phyloP scores from a whole-genome alignment of 2,329 filamentous ascomycete species.

The Colletotrichum sojae region DNA sequence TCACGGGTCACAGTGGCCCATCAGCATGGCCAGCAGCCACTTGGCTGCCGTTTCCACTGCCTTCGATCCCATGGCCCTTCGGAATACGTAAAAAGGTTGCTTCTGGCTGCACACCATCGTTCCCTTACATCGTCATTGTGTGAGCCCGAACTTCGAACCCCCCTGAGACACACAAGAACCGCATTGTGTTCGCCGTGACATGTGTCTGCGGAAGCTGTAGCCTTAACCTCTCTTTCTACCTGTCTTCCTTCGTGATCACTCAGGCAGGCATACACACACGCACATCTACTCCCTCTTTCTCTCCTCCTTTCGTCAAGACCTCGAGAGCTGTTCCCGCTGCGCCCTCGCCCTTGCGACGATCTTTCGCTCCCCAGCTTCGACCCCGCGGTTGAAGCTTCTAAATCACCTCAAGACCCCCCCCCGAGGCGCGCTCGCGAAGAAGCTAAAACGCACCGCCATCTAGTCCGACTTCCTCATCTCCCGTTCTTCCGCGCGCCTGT shows the following conservation, averaged over 20 bases:
- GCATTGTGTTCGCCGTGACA: conserved; percentile 30
- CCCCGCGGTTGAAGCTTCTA: conserved; percentile 37
- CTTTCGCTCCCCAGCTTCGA: conserved; percentile 23
- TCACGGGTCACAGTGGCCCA: background rate
- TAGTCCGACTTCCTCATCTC: conserved; percentile 18
- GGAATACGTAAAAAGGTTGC: conserved; percentile 24
- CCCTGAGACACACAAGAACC: conserved; percentile 31
- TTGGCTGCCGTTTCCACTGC: conserved; percentile 16
- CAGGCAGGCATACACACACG: too few species aligned
- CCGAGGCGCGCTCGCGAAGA: conserved; percentile 35
- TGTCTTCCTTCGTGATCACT: background rate
- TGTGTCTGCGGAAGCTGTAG: conserved; percentile 36
- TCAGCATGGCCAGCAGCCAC: conserved; percentile 7
- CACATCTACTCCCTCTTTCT: background rate
- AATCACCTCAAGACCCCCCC: conserved; percentile 17
- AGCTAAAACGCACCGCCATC: conserved; percentile 34
- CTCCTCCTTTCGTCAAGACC: background rate
- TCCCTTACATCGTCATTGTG: conserved; percentile 39
- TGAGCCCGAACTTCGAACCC: conserved; percentile 17
- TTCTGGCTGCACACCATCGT: conserved; percentile 12
- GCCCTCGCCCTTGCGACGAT: conserved; percentile 37
- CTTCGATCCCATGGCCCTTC: conserved; percentile 25
- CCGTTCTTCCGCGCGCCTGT: conserved; percentile 34
- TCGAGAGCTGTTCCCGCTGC: background rate
- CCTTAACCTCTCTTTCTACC: background rate